Evolutionary conservation across 176 grass and related monocot species (phyloP).

Genomic region (Aegilops tauschii): DNA sequence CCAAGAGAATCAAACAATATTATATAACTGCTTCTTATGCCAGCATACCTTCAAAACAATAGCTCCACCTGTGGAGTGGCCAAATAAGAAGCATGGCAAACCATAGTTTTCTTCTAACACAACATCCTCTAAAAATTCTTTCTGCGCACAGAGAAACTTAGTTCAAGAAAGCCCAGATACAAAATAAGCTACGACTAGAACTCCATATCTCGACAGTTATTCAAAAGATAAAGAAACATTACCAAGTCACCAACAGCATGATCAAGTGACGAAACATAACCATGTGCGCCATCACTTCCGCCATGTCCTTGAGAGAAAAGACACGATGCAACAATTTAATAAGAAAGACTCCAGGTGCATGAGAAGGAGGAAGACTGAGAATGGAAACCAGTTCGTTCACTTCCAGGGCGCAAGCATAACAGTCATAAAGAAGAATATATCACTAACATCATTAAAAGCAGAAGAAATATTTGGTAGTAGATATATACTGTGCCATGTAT

Average conservation of each 20-base stretch:
- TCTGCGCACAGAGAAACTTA: slow-evolving; percentile 42
- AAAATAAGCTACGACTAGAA: background rate
- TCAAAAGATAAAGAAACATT: slow-evolving; percentile 31
- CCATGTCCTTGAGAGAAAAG: slow-evolving; percentile 60
- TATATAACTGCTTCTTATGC: background rate
- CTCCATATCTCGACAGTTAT: slow-evolving; percentile 6
- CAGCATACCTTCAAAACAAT: slow-evolving; percentile 84
- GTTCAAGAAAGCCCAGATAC: background rate
- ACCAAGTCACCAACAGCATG: slow-evolving; percentile 84
- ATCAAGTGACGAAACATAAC: slow-evolving; percentile 96
- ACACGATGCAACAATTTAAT: slow-evolving; percentile 23
- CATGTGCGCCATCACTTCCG: slow-evolving; percentile 89
- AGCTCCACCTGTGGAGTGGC: slow-evolving; percentile 93
- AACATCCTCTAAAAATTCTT: slow-evolving; percentile 74
- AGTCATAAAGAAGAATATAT: background rate
- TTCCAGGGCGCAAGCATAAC: background rate
- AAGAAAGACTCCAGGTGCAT: slow-evolving; percentile 8
- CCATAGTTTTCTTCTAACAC: slow-evolving; percentile 55
- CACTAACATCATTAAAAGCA: background rate
- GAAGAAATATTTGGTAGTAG: background rate
- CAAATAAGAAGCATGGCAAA: slow-evolving; percentile 85
- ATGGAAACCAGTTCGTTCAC: background rate
- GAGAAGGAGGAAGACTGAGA: background rate
- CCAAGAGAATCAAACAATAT: slow-evolving; percentile 1
- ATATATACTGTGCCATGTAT: background rate